Base-by-base conservation (phyloP, 2,329 filamentous ascomycete species). In the Zalaria sp. region DNA sequence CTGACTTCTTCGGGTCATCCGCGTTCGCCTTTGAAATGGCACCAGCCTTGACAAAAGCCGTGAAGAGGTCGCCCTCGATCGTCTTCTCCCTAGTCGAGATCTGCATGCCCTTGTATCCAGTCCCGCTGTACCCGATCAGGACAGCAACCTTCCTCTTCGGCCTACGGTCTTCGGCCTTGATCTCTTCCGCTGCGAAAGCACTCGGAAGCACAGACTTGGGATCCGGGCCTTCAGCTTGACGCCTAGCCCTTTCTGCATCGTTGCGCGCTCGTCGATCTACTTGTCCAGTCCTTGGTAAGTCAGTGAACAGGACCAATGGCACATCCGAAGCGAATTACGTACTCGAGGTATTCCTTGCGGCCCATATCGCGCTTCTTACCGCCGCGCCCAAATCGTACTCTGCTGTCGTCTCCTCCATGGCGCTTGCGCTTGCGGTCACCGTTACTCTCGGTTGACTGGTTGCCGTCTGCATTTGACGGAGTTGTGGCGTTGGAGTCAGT, bases 111-210 rank as follows among this genome's bases (percentile, higher is more conserved):
- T 86, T 88, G 69, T 98, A 98, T 10, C 91, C 91, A 6, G 86
- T 94, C 39, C 91, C 91, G 4, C 88, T 87, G 62, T 98, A 98
- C 10, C 91, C 91, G 52, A 98, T 80, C 69, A 96, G 68, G 28
- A 98, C 87, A 34, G 89, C 91, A 39, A 95, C 89, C 68, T 98
- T 98, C 62, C 84, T 80, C 72, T 98, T 98, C 25, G 91, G 91
- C 43, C 79, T 78, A 49, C 89, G 79, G 58, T 81, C 80, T 60
- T 98, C 91, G 37, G 79, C 78, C 8, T 82, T 84, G 51, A 95
- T 89, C 63, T 95, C 88, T 49, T 91, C 86, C 52, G 83, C 74
- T 41, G 75, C 68, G 53, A 80, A 82, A 35, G 72, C 63, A 4
- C 68, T 67, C 4, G 71, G 70, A 48, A 79, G 76, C 45, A 77